These are phyloP conservation scores for Populus euphratica DNA, from an alignment of 345 rosid species.

Conservation along the genomic window DNA sequence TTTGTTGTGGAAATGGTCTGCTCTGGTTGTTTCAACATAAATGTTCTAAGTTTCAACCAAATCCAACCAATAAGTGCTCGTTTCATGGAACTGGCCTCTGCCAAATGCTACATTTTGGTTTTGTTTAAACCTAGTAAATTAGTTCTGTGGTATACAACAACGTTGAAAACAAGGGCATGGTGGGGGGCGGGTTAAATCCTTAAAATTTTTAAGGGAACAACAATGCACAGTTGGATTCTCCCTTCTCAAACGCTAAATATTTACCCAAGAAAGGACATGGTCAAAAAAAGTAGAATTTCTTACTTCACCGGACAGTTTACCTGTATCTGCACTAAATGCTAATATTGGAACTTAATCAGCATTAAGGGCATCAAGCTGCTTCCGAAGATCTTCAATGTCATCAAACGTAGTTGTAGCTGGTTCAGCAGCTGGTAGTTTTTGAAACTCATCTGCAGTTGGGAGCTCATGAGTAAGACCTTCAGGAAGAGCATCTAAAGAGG, in stretches of 20 bases:
- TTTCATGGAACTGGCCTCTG: too few species aligned
- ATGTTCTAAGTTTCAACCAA: too few species aligned
- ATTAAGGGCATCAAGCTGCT: conserved; percentile 86
- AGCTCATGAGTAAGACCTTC: conserved; percentile 87
- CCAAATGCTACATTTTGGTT: too few species aligned
- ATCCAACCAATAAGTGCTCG: too few species aligned
- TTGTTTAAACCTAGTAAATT: too few species aligned
- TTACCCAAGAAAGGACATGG: neutral
- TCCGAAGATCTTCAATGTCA: conserved; percentile 77
- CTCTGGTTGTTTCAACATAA: too few species aligned
- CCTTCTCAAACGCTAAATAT: neutral
- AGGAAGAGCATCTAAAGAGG: conserved; percentile 57
- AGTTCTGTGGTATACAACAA: neutral
- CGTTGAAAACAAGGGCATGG: neutral
- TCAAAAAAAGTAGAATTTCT: neutral
- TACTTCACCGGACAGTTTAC: neutral
- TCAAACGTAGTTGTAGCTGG: conserved; percentile 41
- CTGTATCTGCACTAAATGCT: neutral
- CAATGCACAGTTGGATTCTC: neutral
- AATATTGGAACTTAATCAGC: conserved; percentile 21
- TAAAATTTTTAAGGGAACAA: neutral
- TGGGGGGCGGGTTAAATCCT: too few species aligned
- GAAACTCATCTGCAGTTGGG: conserved; percentile 66
- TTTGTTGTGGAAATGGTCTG: too few species aligned
- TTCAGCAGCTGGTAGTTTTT: conserved; percentile 37